Evolutionary conservation across 192 early-diverging fungal genomes (phyloP).

Genomic region (Backusella tarrabulga): DNA sequence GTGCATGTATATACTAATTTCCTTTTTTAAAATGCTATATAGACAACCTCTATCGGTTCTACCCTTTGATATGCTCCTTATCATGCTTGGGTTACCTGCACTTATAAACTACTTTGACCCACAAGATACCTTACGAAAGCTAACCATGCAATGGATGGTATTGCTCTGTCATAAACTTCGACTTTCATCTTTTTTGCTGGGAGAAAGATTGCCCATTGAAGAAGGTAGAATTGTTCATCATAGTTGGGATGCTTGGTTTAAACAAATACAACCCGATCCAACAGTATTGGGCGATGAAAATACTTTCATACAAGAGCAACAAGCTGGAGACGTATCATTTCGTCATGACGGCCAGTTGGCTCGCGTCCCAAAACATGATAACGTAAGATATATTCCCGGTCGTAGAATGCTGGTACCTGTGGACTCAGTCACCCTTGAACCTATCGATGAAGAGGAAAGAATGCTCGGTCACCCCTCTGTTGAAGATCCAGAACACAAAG

Average conservation of each 20-base stretch:
- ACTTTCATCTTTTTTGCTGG: conserved; percentile 80
- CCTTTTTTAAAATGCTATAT: neutral
- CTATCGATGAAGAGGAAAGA: conserved; percentile 57
- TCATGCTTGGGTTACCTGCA: conserved; percentile 71
- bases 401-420: conserved; percentile 81
- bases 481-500: conserved; percentile 1
- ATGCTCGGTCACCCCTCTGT: conserved; percentile 52
- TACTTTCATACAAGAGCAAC: neutral
- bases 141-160: conserved; percentile 59
- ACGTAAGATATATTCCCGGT: conserved; percentile 72
- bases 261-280: neutral
- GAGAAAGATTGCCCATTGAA: conserved; percentile 64
- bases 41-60: neutral
- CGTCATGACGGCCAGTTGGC: conserved; percentile 57
- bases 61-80: conserved; percentile 38
- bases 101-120: conserved; percentile 61
- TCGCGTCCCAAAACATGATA: conserved; percentile 84
- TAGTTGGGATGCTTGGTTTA: conserved; percentile 53
- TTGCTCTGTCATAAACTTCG: conserved; percentile 61
- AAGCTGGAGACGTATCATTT: conserved; percentile 35
- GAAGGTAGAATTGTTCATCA: conserved; percentile 52
- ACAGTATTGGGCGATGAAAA: conserved; percentile 9
- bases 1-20: neutral
- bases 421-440: conserved; percentile 45
- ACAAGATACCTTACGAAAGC: conserved; percentile 42